Percentiles rank a stretch among this genome's conserved stretches.
These are phyloP conservation scores for Xerocomus amazonicus DNA, from an alignment of 1,284 basidiomycete species.

Conservation along the genomic window DNA sequence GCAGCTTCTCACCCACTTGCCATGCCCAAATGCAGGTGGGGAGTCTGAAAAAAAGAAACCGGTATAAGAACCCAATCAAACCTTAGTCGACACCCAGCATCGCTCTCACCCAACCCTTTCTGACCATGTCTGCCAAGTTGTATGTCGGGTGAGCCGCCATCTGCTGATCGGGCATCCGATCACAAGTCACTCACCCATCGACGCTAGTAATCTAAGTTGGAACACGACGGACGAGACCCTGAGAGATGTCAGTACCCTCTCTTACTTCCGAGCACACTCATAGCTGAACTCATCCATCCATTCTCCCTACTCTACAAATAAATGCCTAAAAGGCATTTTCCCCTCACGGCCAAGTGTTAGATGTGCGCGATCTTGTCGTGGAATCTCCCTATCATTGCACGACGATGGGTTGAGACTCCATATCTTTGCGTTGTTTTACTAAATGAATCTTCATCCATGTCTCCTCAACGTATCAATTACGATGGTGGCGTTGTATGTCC, in stretches of 20 bases:
- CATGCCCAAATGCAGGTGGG: conserved; percentile 27
- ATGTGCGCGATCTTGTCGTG: conserved; percentile 58
- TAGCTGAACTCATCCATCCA: conserved; percentile 18
- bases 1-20: conserved; percentile 9
- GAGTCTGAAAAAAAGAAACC: conserved; percentile 33
- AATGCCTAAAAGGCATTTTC: conserved; percentile 57
- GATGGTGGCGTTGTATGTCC: conserved; percentile 8
- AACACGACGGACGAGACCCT: conserved; percentile 86
- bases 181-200: conserved; percentile 19
- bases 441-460: conserved; percentile 32
- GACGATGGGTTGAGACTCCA: conserved; percentile 32
- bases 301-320: not conserved
- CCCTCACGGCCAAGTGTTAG: conserved; percentile 59
- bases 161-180: conserved; percentile 23
- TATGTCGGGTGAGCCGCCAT: conserved; percentile 75
- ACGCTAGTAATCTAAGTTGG: conserved; percentile 78
- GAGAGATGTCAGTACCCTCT: conserved; percentile 64
- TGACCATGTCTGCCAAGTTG: conserved; percentile 70
- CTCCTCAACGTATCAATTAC: conserved; percentile 13
- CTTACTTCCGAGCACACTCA: conserved; percentile 28
- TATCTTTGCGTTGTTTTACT: conserved; percentile 29
- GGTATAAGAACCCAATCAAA: conserved; percentile 31
- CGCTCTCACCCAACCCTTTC: conserved; percentile 15
- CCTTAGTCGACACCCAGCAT: conserved; percentile 14
- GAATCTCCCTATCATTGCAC: conserved; percentile 39